Evolutionary conservation across 108 stramenopile species (phyloP), one percentile per base, ranked within the genome.

Genomic region (Mayamaea pseudoterrestris): DNA sequence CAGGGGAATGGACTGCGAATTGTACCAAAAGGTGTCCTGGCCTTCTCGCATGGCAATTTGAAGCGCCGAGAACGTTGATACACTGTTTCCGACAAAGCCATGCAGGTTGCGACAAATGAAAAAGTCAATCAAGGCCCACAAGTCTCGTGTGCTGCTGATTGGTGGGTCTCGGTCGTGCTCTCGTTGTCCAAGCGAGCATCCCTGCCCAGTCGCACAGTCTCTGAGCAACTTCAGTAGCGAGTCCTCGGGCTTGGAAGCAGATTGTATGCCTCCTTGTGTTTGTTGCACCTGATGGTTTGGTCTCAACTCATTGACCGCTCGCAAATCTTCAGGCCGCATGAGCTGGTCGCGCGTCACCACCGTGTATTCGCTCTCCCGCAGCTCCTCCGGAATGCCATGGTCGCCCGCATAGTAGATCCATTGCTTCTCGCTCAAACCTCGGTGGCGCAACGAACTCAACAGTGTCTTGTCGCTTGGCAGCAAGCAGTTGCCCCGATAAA

Each of bases 1-100:
- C 24, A 55, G n/a, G 5, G 54, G 54, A 17, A 55, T 55, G 28
- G 27, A 37, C 27, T 55, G 54, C 6, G 44, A 28, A 31, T 55
- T 55, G 43, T 55, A 55, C 54, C 54, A 55, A 43, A 21, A 44
- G 2, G 28, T 43, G 22, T n/a, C 21, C 5, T 42, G 24, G 5
- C 24, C 22, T 13, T 42, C 23, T 5, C 40, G 22, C 9, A 44
- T 14, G 3, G 54, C 54, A 45, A 55, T 55, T 44, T 55, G 54
- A 5, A 55, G 5, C 20, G 54, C 54, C 6, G 28, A 29, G 22
- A 55, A 55, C 6, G 42, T 55, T 2, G 54, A 55, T 14, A 43
- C 27, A 27, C 23, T 26, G 41, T 55, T 55, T 8, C 54, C 54
- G 8, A 49, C 17, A 31, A 49, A 34, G 30, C 3, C 14, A 7